Evolutionary conservation across 2,329 filamentous ascomycete species (phyloP).

Genomic region (Gliomastix tumulicola): DNA sequence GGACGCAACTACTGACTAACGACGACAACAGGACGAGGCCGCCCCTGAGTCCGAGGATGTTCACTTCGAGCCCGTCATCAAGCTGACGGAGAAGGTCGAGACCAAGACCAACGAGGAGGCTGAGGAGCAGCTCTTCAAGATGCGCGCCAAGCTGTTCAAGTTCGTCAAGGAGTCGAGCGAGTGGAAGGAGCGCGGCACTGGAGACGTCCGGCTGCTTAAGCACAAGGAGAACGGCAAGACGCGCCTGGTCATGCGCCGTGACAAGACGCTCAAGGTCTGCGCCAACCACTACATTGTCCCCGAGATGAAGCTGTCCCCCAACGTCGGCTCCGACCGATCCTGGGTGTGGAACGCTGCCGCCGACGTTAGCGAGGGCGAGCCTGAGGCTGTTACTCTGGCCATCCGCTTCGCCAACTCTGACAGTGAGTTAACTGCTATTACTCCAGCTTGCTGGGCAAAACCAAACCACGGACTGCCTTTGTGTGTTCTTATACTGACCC

Average conservation of each 20-base stretch:
- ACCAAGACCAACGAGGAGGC: slow-evolving; percentile 97
- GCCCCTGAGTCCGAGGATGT: slow-evolving; percentile 84
- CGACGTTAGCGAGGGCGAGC: slow-evolving; percentile 96
- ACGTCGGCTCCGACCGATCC: slow-evolving; percentile 94
- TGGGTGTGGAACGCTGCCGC: slow-evolving; percentile 99
- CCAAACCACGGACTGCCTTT: too few relatives aligned
- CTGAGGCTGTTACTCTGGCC: slow-evolving; percentile 90
- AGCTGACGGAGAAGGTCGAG: slow-evolving; percentile 93
- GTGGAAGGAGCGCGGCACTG: slow-evolving; percentile 99
- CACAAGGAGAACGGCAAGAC: slow-evolving; percentile 99
- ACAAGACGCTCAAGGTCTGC: slow-evolving; percentile 99
- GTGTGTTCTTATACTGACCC: too few relatives aligned
- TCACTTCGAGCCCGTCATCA: slow-evolving; percentile 95
- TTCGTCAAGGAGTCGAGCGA: slow-evolving; percentile 87
- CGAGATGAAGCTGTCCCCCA: slow-evolving; percentile 98
- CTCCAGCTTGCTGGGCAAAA: too few relatives aligned
- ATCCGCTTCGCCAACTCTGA: slow-evolving; percentile 98
- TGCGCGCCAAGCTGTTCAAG: slow-evolving; percentile 99
- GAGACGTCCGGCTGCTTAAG: slow-evolving; percentile 93
- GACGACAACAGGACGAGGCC: slow-evolving; percentile 55
- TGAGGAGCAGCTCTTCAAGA: slow-evolving; percentile 98
- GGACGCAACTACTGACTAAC: slow-evolving; percentile 3
- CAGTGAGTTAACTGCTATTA: slow-evolving; percentile 62
- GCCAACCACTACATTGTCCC: slow-evolving; percentile 99
- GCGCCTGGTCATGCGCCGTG: slow-evolving; percentile 93